Conservation (phyloP, 352 stramenopile genomes). For the Globisporangium cylindrosporum region DNA sequence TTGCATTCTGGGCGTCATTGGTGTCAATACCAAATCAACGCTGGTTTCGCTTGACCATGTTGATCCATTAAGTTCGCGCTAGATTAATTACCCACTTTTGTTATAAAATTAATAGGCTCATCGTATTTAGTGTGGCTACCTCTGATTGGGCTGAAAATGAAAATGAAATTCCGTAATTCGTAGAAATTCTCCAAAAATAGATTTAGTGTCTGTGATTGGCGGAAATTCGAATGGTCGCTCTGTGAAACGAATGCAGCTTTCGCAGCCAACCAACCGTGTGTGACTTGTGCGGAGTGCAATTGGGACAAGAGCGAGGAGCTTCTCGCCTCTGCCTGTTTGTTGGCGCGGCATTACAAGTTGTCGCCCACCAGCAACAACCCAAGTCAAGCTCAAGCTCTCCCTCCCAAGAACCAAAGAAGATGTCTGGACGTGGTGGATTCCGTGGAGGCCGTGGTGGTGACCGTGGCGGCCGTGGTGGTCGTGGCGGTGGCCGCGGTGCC, state of each 20-base stretch:
- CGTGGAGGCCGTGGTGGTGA: constrained; percentile 47
- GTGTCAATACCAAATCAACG: too few relatives aligned
- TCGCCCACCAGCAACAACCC: constrained; percentile 11
- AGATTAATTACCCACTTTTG: too few relatives aligned
- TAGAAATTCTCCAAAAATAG: too few relatives aligned
- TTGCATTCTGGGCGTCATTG: too few relatives aligned
- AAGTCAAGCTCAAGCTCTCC: constrained; percentile 12
- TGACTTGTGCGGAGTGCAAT: not conserved
- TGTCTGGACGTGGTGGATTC: constrained; percentile 25
- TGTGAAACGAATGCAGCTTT: not conserved
- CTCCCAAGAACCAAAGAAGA: constrained; percentile 7
- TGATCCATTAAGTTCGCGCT: too few relatives aligned
- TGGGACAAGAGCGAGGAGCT: not conserved
- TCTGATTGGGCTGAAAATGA: too few relatives aligned
- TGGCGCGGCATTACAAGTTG: constrained; percentile 1
- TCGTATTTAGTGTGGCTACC: too few relatives aligned
- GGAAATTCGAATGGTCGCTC: not conserved
- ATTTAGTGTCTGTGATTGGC: too few relatives aligned
- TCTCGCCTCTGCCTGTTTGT: not conserved
- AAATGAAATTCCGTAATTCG: too few relatives aligned
- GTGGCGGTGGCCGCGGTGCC: constrained; percentile 39
- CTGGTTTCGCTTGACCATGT: too few relatives aligned
- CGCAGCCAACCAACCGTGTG: not conserved
- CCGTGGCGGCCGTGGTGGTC: constrained; percentile 49
- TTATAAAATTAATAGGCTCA: too few relatives aligned